These are phyloP conservation scores for Coemansia sp. DNA, from an alignment of 192 early-diverging fungal species.

Conservation along the genomic window DNA sequence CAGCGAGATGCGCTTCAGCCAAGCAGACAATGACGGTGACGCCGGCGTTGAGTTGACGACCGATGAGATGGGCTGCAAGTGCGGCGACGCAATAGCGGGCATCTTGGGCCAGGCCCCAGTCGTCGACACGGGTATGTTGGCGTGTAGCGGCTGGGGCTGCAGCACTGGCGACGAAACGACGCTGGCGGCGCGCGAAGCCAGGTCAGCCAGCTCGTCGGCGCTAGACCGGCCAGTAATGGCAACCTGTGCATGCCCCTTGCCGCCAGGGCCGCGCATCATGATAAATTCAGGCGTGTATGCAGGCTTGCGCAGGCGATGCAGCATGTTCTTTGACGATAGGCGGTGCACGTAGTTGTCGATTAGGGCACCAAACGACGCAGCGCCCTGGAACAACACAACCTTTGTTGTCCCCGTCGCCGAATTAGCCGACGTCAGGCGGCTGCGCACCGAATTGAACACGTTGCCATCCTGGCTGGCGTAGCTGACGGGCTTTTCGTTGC, in stretches of 20 bases:
- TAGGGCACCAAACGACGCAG: conserved; percentile 78
- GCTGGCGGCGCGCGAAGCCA: conserved; percentile 38
- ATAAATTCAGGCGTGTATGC: conserved; percentile 85
- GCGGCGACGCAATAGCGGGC: conserved; percentile 46
- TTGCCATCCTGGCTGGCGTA: conserved; percentile 41
- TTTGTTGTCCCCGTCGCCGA: conserved; percentile 55
- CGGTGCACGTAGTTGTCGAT: conserved; percentile 80
- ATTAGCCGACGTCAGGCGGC: conserved; percentile 54
- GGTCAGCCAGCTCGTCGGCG: conserved; percentile 29
- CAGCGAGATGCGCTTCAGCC: conserved; percentile 57
- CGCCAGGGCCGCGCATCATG: conserved; percentile 91
- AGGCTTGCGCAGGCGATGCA: conserved; percentile 60
- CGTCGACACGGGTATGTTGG: neutral
- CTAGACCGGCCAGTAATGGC: conserved; percentile 46
- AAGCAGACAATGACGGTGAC: conserved; percentile 51
- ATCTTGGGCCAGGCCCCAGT: conserved; percentile 30
- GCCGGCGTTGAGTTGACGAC: conserved; percentile 48
- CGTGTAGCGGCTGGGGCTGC: conserved; percentile 28
- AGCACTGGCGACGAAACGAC: conserved; percentile 44
- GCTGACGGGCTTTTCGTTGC: conserved; percentile 38
- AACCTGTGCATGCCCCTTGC: conserved; percentile 87
- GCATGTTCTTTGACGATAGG: conserved; percentile 60
- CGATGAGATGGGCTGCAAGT: conserved; percentile 40
- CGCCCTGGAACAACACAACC: conserved; percentile 89
- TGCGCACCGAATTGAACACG: conserved; percentile 49